Evolutionary conservation across 2,329 filamentous ascomycete species (phyloP).

Genomic region (Didymella glomerata): DNA sequence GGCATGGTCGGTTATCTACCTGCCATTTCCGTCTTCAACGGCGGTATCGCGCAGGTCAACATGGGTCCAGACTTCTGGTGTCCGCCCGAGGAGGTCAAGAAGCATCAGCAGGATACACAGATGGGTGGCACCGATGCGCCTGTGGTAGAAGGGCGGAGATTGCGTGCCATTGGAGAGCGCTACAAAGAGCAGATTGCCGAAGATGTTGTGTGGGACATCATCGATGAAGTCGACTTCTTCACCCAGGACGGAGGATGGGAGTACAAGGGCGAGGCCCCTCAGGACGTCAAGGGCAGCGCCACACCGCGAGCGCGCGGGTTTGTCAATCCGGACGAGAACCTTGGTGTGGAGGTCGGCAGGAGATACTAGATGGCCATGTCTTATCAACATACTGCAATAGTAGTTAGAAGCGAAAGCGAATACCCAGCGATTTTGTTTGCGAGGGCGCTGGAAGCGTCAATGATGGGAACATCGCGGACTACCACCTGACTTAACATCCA

Average conservation of each 20-base stretch:
- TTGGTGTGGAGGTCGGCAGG: slow-evolving; percentile 49
- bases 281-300: slow-evolving; percentile 45
- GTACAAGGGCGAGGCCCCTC: slow-evolving; percentile 48
- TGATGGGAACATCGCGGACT: too few relatives aligned
- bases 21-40: slow-evolving; percentile 88
- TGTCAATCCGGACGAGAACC: slow-evolving; percentile 48
- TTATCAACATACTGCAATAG: background rate
- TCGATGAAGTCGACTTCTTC: slow-evolving; percentile 95
- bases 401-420: background rate
- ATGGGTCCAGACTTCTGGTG: slow-evolving; percentile 95
- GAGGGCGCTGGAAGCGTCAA: background rate
- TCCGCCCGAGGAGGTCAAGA: slow-evolving; percentile 64
- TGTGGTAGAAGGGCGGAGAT: slow-evolving; percentile 36
- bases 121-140: background rate
- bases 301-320: slow-evolving; percentile 51
- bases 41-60: slow-evolving; percentile 90
- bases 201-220: slow-evolving; percentile 89
- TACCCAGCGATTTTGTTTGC: background rate
- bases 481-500: background rate
- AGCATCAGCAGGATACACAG: background rate
- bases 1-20: slow-evolving; percentile 96
- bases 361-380: slow-evolving; percentile 34
- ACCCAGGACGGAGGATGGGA: slow-evolving; percentile 68
- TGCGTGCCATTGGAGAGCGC: slow-evolving; percentile 75
- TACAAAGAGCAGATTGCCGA: slow-evolving; percentile 95